Percentiles rank a stretch among this genome's conserved stretches.
Conservation (phyloP, 2,329 filamentous ascomycete genomes). For the Cladosporium cucumerinum region DNA sequence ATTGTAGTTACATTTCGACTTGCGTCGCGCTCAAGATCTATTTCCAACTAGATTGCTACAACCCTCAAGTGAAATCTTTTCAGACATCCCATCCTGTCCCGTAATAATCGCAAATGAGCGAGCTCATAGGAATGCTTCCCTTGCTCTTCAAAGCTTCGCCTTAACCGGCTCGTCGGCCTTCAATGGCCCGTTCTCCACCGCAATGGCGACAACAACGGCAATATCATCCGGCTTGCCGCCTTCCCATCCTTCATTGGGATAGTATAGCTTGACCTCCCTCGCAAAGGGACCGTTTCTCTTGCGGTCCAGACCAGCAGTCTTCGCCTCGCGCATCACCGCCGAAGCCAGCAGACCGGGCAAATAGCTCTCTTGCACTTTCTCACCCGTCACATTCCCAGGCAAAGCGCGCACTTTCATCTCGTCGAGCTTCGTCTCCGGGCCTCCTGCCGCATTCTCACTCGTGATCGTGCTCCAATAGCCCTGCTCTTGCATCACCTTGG, state of each 20-base stretch:
- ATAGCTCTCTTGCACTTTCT: constrained; percentile 45
- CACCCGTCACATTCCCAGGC: constrained; percentile 21
- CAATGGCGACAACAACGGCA: constrained; percentile 76
- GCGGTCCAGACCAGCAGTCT: constrained; percentile 75
- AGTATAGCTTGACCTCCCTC: constrained; percentile 85
- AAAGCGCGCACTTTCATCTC: constrained; percentile 24
- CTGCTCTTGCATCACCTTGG: constrained; percentile 58
- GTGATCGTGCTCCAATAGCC: constrained; percentile 33
- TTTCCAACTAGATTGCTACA: neutral
- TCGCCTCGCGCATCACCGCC: constrained; percentile 77
- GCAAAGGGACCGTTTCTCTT: constrained; percentile 89
- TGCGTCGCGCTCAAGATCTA: neutral
- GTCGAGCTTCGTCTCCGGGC: constrained; percentile 33
- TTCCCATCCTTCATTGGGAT: constrained; percentile 79
- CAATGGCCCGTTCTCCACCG: constrained; percentile 58
- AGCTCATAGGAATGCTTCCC: neutral
- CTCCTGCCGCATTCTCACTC: constrained; percentile 22
- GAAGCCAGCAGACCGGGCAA: constrained; percentile 77
- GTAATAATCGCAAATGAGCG: neutral
- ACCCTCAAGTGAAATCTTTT: neutral
- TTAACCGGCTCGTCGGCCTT: constrained; percentile 28
- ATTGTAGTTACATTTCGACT: neutral
- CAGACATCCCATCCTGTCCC: neutral
- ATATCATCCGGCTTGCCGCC: constrained; percentile 97
- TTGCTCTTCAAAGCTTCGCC: constrained; percentile 29